phyloP scores from a whole-genome alignment of 768 basidiomycete species.

The Russula sp. region DNA sequence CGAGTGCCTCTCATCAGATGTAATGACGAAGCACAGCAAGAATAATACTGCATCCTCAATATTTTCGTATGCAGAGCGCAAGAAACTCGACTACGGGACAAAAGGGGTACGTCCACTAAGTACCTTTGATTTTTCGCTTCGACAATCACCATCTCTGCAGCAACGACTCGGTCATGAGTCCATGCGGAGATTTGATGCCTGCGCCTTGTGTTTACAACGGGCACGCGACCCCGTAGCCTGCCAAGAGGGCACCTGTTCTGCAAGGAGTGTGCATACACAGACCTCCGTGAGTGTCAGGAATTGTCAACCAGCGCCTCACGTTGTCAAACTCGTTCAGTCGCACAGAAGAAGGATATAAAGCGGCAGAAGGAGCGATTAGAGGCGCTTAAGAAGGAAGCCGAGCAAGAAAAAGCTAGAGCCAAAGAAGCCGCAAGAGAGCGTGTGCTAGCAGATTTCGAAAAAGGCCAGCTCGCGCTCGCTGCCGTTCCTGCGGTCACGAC shows the following conservation, averaged over 20 bases:
- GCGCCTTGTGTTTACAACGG: conserved; percentile 79
- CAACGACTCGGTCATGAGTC: conserved; percentile 88
- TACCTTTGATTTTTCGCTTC: not conserved
- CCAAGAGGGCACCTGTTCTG: conserved; percentile 85
- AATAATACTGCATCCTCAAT: conserved; percentile 88
- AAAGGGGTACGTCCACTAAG: conserved; percentile 51
- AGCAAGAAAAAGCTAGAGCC: conserved; percentile 68
- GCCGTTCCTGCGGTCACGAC: conserved; percentile 43
- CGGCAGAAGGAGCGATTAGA: conserved; percentile 81
- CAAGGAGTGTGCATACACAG: conserved; percentile 88
- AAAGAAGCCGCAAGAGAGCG: conserved; percentile 79
- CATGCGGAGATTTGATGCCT: conserved; percentile 89
- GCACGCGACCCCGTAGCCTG: conserved; percentile 86
- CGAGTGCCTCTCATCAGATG: not conserved
- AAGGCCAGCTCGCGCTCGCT: conserved; percentile 73
- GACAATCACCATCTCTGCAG: conserved; percentile 36
- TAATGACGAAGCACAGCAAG: conserved; percentile 87
- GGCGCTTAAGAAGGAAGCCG: conserved; percentile 70
- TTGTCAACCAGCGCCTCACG: not conserved
- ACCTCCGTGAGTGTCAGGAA: conserved; percentile 57
- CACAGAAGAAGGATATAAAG: conserved; percentile 91
- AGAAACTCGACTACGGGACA: conserved; percentile 81
- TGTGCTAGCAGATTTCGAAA: conserved; percentile 87
- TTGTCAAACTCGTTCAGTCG: conserved; percentile 46
- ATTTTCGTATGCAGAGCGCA: conserved; percentile 87